Evolutionary conservation across 768 basidiomycete genomes (phyloP), one percentile per base, ranked within the genome.

Genomic region (Phylloporus scabripes): DNA sequence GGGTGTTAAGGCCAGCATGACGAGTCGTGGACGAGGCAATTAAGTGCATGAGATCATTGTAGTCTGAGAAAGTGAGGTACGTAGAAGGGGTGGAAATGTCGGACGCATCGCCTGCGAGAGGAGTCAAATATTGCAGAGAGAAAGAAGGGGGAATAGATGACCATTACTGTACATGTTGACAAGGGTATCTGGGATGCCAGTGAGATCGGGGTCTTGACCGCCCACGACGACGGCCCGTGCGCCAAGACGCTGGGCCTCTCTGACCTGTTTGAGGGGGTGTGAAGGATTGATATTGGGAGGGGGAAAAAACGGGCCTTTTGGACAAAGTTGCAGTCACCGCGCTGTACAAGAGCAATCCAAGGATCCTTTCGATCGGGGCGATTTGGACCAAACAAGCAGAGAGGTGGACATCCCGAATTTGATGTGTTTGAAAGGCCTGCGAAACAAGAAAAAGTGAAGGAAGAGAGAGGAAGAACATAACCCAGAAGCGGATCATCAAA

Each of bases 161-260:
- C 93, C 87, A 68, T 87, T 88, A 65, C 86, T 89, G 70, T 88
- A 96, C 90, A 96, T 94, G 59, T 87, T 92, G 45, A 93, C 77
- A 52, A 96, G 74, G 23, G 80, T 75, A 61, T 92, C 85, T 31
- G 92, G 80, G 54, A 78, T 77, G 7, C 82, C 88, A 31, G 74
- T 77, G 49, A 75, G 60, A 17, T 76, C 79, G 17, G 83, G 83
- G 58, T 83, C 74, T 55, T 83, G 77, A 31, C 94, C 94, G 32
- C 94, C 95, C 7, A 98, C 90, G n/a, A 98, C 83, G 40, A 96
- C 84, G 4, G 85, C 95, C 58, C 74, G 80, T 5, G 94, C 93
- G 9, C 93, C 93, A 18, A 90, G 71, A 38, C 61, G 56, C 61
- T 82, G 78, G 7, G 83, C 86, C 57, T 82, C 80, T 42, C 85